Conservation (phyloP, 352 stramenopile species). For the Pythium dissotocum region DNA sequence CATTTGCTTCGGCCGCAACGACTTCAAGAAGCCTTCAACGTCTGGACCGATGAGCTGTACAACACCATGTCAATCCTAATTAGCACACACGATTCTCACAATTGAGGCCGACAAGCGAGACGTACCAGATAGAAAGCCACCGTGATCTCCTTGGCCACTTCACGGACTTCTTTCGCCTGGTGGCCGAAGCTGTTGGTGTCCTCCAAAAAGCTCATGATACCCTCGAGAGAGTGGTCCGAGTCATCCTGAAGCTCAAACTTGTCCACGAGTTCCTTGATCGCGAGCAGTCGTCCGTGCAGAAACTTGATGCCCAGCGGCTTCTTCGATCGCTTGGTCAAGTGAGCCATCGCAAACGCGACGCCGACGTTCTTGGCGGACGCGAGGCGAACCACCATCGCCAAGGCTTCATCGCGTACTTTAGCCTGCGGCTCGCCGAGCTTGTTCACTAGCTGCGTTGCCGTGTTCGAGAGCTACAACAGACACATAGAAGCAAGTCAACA, state of each 20-base stretch:
- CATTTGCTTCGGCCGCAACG: conserved; percentile 86
- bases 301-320: conserved; percentile 77
- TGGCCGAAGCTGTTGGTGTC: conserved; percentile 86
- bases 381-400: conserved; percentile 40
- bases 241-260: conserved; percentile 54
- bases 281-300: conserved; percentile 57
- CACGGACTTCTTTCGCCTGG: conserved; percentile 86
- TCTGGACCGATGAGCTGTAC: conserved; percentile 49
- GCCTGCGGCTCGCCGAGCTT: conserved; percentile 73
- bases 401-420: conserved; percentile 76
- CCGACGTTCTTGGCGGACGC: conserved; percentile 67
- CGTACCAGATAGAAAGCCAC: conserved; percentile 70
- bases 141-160: conserved; percentile 86
- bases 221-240: conserved; percentile 52
- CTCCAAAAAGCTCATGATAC: conserved; percentile 81
- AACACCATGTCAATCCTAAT: not conserved
- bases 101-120: not conserved
- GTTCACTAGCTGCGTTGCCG: conserved; percentile 74
- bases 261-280: conserved; percentile 60
- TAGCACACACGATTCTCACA: not conserved
- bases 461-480: conserved; percentile 61
- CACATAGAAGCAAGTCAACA: not conserved
- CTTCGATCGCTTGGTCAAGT: conserved; percentile 72
- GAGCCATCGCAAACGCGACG: conserved; percentile 55
- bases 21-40: conserved; percentile 79